Evolutionary conservation across 805 yeast genomes (phyloP), one percentile per base, ranked within the genome.

Genomic region (Saccharomyces cerevisiae): DNA sequence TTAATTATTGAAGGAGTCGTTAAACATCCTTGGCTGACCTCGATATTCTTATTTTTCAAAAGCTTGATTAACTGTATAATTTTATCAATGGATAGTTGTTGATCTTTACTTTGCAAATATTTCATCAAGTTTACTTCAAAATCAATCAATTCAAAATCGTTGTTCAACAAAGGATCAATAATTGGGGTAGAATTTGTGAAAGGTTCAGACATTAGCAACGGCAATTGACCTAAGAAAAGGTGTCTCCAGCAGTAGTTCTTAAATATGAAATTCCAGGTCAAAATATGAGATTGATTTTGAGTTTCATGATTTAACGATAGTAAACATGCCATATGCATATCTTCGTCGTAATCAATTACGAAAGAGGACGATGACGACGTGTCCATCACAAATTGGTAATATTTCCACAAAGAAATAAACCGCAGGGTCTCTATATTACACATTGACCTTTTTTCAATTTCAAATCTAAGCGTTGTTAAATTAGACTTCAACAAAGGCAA

Each of bases 231-330:
- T 31, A 57, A 62, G 27, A 61, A 58, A 24, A 63, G 48, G 52
- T 66, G 68, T 50, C 70, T 65, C 65, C 66, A 64, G 43, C 62
- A 61, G 48, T 67, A 67, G 48, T 64, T 64, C 53, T 61, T 66
- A 41, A 56, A 61, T 29, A 65, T 66, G 41, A 61, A 64, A 50
- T 67, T 66, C 70, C 70, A 67, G 21, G 62, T 47, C 26, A 57
- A 32, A 31, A 64, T 61, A 24, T 47, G 47, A 17, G 53, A 36
- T 27, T 61, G 61, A 52, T 65, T 56, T 27, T 60, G 59, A n/a
- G 58, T 56, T 51, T 67, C 70, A 48, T 61, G 63, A 43, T 67
- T 66, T 47, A 67, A 50, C 3, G 69, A 60, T 26, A 61, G 52
- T 24, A 59, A 56, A 17, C 64, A 49, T n/a, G 68, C 68, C 47